Conservation (phyloP, 1,139 yeast genomes). For the Zhuliangozyma blackwelliae region DNA sequence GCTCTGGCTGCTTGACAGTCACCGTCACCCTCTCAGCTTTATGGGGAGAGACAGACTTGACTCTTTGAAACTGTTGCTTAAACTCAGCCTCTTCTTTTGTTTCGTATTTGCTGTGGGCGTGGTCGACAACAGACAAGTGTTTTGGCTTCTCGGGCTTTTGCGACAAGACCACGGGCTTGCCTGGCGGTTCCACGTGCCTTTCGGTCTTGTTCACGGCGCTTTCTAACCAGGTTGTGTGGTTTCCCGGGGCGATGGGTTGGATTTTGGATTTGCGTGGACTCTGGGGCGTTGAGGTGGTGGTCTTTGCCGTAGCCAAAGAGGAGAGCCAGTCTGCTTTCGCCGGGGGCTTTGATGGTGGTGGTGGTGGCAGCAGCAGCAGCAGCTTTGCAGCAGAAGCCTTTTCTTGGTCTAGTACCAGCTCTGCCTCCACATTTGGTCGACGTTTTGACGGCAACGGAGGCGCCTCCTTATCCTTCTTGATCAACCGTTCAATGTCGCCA, state of each 20-base stretch:
- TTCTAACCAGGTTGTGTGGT: slow-evolving; percentile 9
- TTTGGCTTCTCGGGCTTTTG: not conserved
- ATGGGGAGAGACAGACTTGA: slow-evolving; percentile 13
- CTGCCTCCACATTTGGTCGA: not conserved
- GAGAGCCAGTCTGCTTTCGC: slow-evolving; percentile 10
- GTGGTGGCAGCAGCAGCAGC: slow-evolving; percentile 1
- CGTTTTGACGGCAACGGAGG: not conserved
- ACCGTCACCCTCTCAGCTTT: not conserved
- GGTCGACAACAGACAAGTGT: not conserved
- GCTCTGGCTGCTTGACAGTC: not conserved
- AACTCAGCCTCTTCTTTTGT: slow-evolving; percentile 5
- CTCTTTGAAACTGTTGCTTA: slow-evolving; percentile 14
- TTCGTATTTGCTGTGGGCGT: not conserved
- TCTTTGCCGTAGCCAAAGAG: slow-evolving; percentile 8
- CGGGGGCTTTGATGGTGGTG: slow-evolving; percentile 4
- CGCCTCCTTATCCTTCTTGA: slow-evolving; percentile 8
- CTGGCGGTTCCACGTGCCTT: slow-evolving; percentile 6
- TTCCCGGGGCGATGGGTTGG: not conserved
- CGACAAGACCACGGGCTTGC: slow-evolving; percentile 3
- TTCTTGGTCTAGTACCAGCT: too few relatives aligned
- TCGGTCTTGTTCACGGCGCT: slow-evolving; percentile 10
- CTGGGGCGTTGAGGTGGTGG: slow-evolving; percentile 6
- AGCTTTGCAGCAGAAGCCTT: too few relatives aligned
- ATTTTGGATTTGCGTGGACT: slow-evolving; percentile 1
- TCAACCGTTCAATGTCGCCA: slow-evolving; percentile 18